Conservation (phyloP, 2,329 filamentous ascomycete genomes). For the Dendrostoma leiphaemia region DNA sequence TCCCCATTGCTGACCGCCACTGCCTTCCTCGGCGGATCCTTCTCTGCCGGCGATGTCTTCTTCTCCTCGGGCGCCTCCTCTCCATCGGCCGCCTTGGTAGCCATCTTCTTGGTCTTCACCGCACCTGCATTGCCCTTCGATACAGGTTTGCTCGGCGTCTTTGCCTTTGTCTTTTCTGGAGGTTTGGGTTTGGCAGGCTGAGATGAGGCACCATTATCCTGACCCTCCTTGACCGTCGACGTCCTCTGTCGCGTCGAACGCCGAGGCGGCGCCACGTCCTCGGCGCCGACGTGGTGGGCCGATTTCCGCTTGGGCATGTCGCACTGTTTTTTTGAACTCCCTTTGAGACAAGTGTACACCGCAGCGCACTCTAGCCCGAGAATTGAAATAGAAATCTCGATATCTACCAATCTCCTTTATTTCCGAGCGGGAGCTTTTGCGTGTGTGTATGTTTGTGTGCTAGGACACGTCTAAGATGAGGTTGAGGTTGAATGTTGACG, state of each 20-base stretch:
- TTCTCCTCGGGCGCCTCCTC: background rate
- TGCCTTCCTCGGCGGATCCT: background rate
- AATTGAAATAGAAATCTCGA: too few relatives aligned
- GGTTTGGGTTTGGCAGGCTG: too few relatives aligned
- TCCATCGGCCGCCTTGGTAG: background rate
- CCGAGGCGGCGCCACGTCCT: conserved; percentile 6
- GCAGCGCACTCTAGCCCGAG: too few relatives aligned
- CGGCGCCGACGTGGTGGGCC: background rate
- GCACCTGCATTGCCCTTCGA: background rate
- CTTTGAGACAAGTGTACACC: too few relatives aligned
- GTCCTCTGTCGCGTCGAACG: conserved; percentile 18
- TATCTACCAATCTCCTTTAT: too few relatives aligned
- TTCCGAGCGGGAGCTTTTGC: too few relatives aligned
- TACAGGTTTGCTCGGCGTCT: background rate
- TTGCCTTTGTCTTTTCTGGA: background rate
- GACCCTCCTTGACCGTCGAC: background rate
- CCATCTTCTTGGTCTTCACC: background rate
- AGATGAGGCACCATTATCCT: background rate
- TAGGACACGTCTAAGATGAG: too few relatives aligned
- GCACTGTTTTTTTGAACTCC: background rate
- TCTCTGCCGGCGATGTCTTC: background rate
- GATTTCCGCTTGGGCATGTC: conserved; percentile 16
- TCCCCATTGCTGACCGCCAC: too few relatives aligned
- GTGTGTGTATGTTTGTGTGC: too few relatives aligned
- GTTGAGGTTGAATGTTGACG: too few relatives aligned